A percentile compares a stretch with the other conserved stretches of the same genome.
phyloP scores from a whole-genome alignment of 2,329 filamentous ascomycete genomes.

The Pyrenophora tritici-repentis region DNA sequence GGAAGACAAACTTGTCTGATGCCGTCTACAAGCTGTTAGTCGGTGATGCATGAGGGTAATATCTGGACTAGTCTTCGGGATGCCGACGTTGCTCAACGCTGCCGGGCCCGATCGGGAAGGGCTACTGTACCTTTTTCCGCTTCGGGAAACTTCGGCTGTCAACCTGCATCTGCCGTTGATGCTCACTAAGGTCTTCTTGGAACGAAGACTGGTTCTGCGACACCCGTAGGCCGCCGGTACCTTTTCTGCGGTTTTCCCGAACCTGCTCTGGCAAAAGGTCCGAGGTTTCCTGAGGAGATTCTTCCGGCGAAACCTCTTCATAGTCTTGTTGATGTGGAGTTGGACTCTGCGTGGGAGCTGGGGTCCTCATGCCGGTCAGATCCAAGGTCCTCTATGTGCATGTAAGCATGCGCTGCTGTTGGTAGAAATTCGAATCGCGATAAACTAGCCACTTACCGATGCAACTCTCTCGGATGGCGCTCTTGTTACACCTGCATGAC shows the following conservation, averaged over 20 bases:
- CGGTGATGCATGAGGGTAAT: background rate
- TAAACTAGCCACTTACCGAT: slow-evolving; percentile 27
- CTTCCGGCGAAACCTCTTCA: slow-evolving; percentile 11
- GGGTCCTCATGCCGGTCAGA: slow-evolving; percentile 31
- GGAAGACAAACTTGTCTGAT: slow-evolving; percentile 49
- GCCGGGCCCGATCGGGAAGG: background rate
- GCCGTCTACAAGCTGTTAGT: slow-evolving; percentile 12
- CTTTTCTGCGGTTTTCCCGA: slow-evolving; percentile 26
- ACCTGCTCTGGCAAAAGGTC: slow-evolving; percentile 6
- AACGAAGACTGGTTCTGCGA: slow-evolving; percentile 29
- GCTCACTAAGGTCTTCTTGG: slow-evolving; percentile 37
- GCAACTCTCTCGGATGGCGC: slow-evolving; percentile 31
- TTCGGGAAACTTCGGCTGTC: slow-evolving; percentile 41
- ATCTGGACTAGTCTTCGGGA: background rate
- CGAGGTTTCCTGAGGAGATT: slow-evolving; percentile 5
- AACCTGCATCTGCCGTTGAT: slow-evolving; percentile 42
- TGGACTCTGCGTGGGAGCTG: slow-evolving; percentile 30
- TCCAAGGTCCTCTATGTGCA: slow-evolving; percentile 31
- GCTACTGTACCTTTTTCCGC: slow-evolving; percentile 29
- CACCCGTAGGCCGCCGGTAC: slow-evolving; percentile 35
- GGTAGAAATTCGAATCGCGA: background rate
- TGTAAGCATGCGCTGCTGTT: slow-evolving; percentile 12
- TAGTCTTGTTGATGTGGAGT: slow-evolving; percentile 13
- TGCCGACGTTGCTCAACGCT: no score
- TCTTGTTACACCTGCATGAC: slow-evolving; percentile 3